A percentile compares a stretch with the other conserved stretches of the same genome.
phyloP scores from a whole-genome alignment of 164 flowering plant genomes.

The Liriodendron chinense region DNA sequence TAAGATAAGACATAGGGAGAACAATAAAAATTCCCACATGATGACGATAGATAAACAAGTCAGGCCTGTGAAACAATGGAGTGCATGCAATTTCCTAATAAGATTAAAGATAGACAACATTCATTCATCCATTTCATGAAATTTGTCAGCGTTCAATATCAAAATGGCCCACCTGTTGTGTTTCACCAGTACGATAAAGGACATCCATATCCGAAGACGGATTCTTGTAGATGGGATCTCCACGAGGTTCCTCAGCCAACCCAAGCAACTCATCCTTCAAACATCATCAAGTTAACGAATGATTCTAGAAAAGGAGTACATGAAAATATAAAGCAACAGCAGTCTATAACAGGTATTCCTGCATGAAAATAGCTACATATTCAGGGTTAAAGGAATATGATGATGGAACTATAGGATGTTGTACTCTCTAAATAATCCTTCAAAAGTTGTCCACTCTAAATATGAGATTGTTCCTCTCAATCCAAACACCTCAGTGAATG shows the following conservation, averaged over 20 bases:
- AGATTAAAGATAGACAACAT: neutral
- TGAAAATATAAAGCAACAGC: neutral
- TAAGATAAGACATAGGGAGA: neutral
- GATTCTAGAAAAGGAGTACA: neutral
- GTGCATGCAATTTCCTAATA: neutral
- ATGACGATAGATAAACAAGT: neutral
- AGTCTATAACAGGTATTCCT: neutral
- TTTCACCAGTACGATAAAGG: slow-evolving; percentile 82
- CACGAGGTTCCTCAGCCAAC: slow-evolving; percentile 49
- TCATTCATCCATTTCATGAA: neutral
- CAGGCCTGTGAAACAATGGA: neutral
- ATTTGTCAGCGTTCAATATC: neutral
- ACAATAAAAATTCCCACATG: neutral
- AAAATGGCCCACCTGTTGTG: slow-evolving; percentile 50
- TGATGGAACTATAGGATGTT: neutral
- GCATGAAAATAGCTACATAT: neutral
- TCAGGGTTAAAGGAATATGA: neutral
- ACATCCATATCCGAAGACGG: slow-evolving; percentile 58
- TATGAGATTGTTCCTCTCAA: too few relatives aligned
- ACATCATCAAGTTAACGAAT: slow-evolving; percentile 7
- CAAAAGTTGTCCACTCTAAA: too few relatives aligned
- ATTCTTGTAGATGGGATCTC: slow-evolving; percentile 51
- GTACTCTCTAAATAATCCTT: too few relatives aligned
- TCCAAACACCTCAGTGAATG: too few relatives aligned
- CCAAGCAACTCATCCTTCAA: slow-evolving; percentile 91